Evolutionary conservation across 2,329 filamentous ascomycete species (phyloP).

Genomic region (Phaeoacremonium minimum): DNA sequence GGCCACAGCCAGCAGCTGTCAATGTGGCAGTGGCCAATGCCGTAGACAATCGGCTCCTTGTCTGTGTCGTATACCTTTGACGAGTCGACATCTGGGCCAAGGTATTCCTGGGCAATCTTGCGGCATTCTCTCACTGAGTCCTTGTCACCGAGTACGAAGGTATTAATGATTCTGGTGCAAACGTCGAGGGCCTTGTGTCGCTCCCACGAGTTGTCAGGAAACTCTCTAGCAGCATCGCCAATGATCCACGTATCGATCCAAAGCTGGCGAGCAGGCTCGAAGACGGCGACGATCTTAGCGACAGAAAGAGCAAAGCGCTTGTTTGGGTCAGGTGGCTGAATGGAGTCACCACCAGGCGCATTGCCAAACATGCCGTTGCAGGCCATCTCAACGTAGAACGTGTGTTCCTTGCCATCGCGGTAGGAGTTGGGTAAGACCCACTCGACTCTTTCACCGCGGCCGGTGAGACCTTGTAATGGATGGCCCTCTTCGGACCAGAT

Average conservation of each 20-base stretch:
- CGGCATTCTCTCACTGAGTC: slow-evolving; percentile 76
- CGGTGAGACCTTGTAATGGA: slow-evolving; percentile 86
- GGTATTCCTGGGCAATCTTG: slow-evolving; percentile 76
- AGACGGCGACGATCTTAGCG: slow-evolving; percentile 86
- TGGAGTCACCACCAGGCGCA: slow-evolving; percentile 75
- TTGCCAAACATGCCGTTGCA: slow-evolving; percentile 99
- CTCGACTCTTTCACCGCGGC: slow-evolving; percentile 80
- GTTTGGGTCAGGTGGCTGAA: slow-evolving; percentile 85
- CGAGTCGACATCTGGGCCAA: slow-evolving; percentile 78
- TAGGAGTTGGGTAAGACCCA: slow-evolving; percentile 84
- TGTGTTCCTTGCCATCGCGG: slow-evolving; percentile 80
- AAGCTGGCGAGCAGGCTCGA: slow-evolving; percentile 76
- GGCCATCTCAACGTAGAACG: slow-evolving; percentile 95
- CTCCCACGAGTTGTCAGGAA: slow-evolving; percentile 83
- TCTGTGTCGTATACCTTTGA: slow-evolving; percentile 77
- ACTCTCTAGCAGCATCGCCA: slow-evolving; percentile 85
- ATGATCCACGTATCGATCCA: slow-evolving; percentile 97
- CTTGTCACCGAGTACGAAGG: slow-evolving; percentile 76
- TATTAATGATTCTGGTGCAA: slow-evolving; percentile 84
- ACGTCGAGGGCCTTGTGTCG: slow-evolving; percentile 81
- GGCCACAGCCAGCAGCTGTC: slow-evolving; percentile 99
- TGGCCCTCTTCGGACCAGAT: slow-evolving; percentile 90
- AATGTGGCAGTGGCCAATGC: slow-evolving; percentile 95
- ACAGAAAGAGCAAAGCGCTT: slow-evolving; percentile 71
- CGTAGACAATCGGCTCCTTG: slow-evolving; percentile 74